Evolutionary conservation across 176 grass and related monocot genomes (phyloP), one percentile per base, ranked within the genome.

Genomic region (Rhynchospora tenuis): DNA sequence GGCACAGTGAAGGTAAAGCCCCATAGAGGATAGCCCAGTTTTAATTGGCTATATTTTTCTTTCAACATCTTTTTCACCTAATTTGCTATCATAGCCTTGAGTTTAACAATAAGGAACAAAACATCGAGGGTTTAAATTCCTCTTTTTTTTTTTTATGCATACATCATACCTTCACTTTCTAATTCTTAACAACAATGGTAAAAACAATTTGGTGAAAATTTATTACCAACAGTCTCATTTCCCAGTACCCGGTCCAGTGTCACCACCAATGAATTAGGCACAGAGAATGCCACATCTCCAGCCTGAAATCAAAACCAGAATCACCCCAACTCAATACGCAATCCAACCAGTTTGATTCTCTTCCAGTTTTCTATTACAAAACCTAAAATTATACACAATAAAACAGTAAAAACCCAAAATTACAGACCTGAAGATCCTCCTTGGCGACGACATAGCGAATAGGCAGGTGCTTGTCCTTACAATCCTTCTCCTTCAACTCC

Each of bases 241-340:
- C 96, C 96, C 1, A 99, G 83, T 67, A 99, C 96, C 69, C 91
- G 76, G 78, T 99, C 96, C 59, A 99, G 86, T 3, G 96, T 99
- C 24, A 99, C 96, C 7, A 93, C 91, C 15, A 95, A 83, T 43
- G 89, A 93, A 84, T 93, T 99, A 20, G 96, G 96, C 79, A 99
- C 88, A 59, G 83, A 89, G 78, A 95, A 99, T 20, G 86, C 96
- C 56, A 93, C 89, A 93, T 99, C 96, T 50, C 93, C 93, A 7
- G 76, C 91, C 96, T 99, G 91, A 46, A 4, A 73, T 47, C 84
- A 23, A 68, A 61, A 73, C 48, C 19, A 58, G 62, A 83, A 88
- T 57, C 14, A 80, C 42, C 29, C 14, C 42, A 38, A 43, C 52
- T 65, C 44, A 83, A 78, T 56, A 73, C 22, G 12, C 73, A 85